phyloP scores from a whole-genome alignment of 176 grass and related monocot genomes.

The Avena atlantica region DNA sequence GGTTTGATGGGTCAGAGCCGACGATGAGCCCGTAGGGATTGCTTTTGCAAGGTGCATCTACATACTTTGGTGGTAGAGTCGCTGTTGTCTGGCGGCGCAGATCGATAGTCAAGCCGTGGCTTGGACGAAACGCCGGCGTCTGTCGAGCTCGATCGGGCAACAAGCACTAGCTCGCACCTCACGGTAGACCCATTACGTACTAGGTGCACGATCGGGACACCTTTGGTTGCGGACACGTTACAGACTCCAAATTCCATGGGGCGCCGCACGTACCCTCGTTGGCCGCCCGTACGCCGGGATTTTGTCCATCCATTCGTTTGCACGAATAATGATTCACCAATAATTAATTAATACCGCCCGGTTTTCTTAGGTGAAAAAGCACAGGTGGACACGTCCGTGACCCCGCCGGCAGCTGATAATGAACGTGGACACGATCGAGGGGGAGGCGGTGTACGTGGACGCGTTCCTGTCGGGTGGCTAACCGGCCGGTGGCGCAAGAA shows the following conservation, averaged over 20 bases:
- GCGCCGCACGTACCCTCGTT: not conserved
- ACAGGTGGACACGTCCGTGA: not conserved
- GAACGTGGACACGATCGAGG: too few relatives aligned
- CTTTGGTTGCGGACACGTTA: not conserved
- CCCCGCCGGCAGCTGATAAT: not conserved
- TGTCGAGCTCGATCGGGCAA: not conserved
- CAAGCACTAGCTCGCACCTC: not conserved
- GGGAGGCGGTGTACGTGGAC: too few relatives aligned
- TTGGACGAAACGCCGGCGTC: not conserved
- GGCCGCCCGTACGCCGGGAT: not conserved
- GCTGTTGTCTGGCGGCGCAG: not conserved
- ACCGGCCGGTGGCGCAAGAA: too few relatives aligned
- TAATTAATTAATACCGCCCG: not conserved
- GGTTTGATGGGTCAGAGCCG: too few relatives aligned
- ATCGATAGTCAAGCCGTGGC: not conserved
- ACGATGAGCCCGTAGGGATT: too few relatives aligned
- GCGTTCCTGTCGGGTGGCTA: too few relatives aligned
- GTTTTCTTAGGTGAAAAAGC: not conserved
- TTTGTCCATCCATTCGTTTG: not conserved
- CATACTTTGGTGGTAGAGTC: not conserved
- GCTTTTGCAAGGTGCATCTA: too few relatives aligned
- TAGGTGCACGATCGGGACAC: not conserved
- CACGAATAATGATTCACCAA: not conserved
- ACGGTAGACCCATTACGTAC: not conserved
- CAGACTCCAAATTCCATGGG: not conserved